Evolutionary conservation across 1,284 basidiomycete genomes (phyloP).

Genomic region (Ustilago curta): DNA sequence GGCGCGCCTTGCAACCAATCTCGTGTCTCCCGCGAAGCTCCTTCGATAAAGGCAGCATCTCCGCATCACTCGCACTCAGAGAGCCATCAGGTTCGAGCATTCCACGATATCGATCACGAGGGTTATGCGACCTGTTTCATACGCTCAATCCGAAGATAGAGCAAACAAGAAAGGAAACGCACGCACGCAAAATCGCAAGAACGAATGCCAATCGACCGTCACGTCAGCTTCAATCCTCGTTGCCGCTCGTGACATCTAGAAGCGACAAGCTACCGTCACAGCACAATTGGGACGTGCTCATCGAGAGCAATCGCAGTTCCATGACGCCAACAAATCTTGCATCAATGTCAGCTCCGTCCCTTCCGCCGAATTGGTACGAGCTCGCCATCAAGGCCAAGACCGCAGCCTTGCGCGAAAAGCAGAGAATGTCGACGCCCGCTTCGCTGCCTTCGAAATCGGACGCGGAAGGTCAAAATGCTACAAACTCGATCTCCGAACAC

Average conservation of each 20-base stretch:
- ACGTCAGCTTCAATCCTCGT: not conserved
- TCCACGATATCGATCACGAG: not conserved
- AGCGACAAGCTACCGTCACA: not conserved
- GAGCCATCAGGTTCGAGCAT: not conserved
- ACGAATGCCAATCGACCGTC: not conserved
- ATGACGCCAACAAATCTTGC: conserved; percentile 42
- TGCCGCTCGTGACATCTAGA: not conserved
- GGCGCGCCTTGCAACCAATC: not conserved
- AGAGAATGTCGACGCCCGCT: conserved; percentile 21
- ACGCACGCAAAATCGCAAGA: conserved; percentile 6
- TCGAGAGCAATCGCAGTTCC: conserved; percentile 15
- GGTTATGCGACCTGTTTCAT: conserved; percentile 15
- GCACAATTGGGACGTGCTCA: conserved; percentile 16
- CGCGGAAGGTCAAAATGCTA: not conserved
- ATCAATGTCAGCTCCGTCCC: conserved; percentile 25
- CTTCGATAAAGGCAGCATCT: not conserved
- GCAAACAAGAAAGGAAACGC: conserved; percentile 3
- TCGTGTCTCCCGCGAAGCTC: not conserved
- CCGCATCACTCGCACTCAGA: not conserved
- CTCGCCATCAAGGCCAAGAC: conserved; percentile 36
- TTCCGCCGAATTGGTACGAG: conserved; percentile 33
- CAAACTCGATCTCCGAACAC: not conserved
- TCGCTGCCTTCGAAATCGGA: conserved; percentile 7
- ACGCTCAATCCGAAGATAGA: conserved; percentile 11
- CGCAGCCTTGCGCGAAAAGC: conserved; percentile 31